These are phyloP conservation scores for Fomitiporia mediterranea DNA, from an alignment of 1,284 basidiomycete species.

Conservation along the genomic window DNA sequence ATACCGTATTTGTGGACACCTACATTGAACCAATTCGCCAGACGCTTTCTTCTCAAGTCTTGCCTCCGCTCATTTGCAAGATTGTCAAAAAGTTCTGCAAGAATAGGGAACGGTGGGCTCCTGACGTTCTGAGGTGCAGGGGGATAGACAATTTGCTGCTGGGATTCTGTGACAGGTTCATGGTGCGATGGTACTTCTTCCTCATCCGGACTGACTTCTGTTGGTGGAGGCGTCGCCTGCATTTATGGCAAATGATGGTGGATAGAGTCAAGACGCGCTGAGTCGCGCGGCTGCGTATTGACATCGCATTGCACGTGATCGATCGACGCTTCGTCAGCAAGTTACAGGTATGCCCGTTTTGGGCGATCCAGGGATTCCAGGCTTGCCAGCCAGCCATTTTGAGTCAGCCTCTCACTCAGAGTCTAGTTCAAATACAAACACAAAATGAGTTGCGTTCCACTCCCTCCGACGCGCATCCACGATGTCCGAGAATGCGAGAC, in stretches of 20 bases:
- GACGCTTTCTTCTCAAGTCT: slow-evolving; percentile 57
- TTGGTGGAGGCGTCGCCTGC: slow-evolving; percentile 12
- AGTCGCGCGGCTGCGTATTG: background rate
- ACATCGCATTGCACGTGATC: background rate
- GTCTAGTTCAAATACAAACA: background rate
- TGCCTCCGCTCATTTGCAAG: slow-evolving; percentile 64
- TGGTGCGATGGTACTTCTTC: background rate
- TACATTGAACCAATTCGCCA: slow-evolving; percentile 74
- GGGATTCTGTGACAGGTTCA: background rate
- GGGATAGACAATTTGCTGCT: slow-evolving; percentile 34
- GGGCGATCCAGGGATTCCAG: background rate
- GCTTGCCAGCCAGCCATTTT: background rate
- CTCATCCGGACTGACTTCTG: background rate
- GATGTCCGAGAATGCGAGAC: slow-evolving; percentile 18
- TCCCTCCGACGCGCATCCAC: background rate
- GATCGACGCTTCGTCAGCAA: background rate
- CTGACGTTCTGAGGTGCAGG: slow-evolving; percentile 57
- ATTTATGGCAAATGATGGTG: no score
- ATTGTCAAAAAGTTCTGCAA: slow-evolving; percentile 65
- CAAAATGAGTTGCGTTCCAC: background rate
- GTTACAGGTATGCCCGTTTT: background rate
- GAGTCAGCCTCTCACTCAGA: background rate
- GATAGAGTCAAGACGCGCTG: background rate
- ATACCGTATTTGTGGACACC: slow-evolving; percentile 26
- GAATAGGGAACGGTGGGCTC: slow-evolving; percentile 62